Percentiles rank a stretch among this genome's conserved stretches.
These are phyloP conservation scores for Rhizopus arrhizus DNA, from an alignment of 371 early-diverging fungal species.

Conservation along the genomic window DNA sequence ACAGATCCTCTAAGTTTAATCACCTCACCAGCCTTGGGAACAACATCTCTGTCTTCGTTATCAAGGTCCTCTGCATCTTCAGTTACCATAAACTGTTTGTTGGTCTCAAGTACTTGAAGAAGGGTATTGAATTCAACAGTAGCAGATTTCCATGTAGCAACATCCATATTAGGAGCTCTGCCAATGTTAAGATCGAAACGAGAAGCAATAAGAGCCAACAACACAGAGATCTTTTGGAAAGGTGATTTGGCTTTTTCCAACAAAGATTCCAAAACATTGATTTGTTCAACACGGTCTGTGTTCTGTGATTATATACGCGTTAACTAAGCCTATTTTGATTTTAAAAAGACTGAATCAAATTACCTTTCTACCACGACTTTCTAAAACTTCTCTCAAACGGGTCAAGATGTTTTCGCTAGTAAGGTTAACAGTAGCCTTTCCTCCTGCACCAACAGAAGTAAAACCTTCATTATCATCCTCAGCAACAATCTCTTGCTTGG, in stretches of 20 bases:
- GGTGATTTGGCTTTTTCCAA: slow-evolving; percentile 70
- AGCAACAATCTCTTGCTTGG: slow-evolving; percentile 11
- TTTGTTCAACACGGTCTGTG: slow-evolving; percentile 84
- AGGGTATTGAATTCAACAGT: slow-evolving; percentile 73
- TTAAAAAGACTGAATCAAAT: not conserved
- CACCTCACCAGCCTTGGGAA: slow-evolving; percentile 52
- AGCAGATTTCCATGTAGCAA: slow-evolving; percentile 81
- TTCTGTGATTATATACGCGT: slow-evolving; percentile 50
- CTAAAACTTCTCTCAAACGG: slow-evolving; percentile 77
- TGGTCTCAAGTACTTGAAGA: slow-evolving; percentile 73
- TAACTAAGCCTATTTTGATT: not conserved
- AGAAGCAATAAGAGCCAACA: slow-evolving; percentile 86
- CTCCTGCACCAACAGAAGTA: slow-evolving; percentile 84
- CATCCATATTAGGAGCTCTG: slow-evolving; percentile 70
- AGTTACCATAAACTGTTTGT: slow-evolving; percentile 59
- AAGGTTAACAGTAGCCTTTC: slow-evolving; percentile 59
- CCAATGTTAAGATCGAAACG: slow-evolving; percentile 84
- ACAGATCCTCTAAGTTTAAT: slow-evolving; percentile 83
- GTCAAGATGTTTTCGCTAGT: slow-evolving; percentile 81
- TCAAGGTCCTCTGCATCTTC: slow-evolving; percentile 72
- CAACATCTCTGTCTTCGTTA: slow-evolving; percentile 70
- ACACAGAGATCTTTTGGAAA: slow-evolving; percentile 83
- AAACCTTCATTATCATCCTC: slow-evolving; percentile 72
- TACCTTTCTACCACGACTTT: slow-evolving; percentile 92
- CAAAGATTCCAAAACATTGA: slow-evolving; percentile 69